Evolutionary conservation across 495 filamentous ascomycete species (phyloP).

Genomic region (Penicillium lividum): DNA sequence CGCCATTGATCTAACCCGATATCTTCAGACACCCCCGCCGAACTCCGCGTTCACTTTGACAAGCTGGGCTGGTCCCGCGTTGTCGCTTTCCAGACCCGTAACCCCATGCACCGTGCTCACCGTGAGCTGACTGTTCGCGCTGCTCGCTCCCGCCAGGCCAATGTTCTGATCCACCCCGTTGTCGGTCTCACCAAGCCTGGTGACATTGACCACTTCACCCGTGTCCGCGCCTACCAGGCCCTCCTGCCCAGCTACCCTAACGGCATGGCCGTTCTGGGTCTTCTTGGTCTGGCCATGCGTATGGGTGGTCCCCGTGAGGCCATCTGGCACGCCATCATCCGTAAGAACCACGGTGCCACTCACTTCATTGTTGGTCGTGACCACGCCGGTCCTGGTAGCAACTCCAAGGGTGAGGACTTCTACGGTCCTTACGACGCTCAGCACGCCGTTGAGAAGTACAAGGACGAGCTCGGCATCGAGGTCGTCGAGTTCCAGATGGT

Average conservation of each 20-base stretch:
- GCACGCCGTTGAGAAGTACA: slow-evolving; percentile 95
- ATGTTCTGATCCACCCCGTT: slow-evolving; percentile 98
- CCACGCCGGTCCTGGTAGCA: slow-evolving; percentile 95
- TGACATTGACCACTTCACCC: slow-evolving; percentile 99
- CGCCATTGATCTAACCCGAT: neutral
- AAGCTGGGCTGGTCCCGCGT: slow-evolving; percentile 97
- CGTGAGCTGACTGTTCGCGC: slow-evolving; percentile 96
- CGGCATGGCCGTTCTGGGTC: slow-evolving; percentile 96
- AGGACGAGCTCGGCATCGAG: slow-evolving; percentile 93
- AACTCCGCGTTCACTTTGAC: slow-evolving; percentile 94
- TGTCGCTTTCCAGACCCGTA: slow-evolving; percentile 97
- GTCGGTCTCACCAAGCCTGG: slow-evolving; percentile 98
- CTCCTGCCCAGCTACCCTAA: slow-evolving; percentile 97
- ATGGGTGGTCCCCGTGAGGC: slow-evolving; percentile 99
- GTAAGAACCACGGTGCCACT: slow-evolving; percentile 98
- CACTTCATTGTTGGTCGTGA: slow-evolving; percentile 99
- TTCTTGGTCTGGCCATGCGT: slow-evolving; percentile 94
- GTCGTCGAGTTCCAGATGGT: slow-evolving; percentile 99
- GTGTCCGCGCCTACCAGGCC: slow-evolving; percentile 96
- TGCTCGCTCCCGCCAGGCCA: slow-evolving; percentile 90
- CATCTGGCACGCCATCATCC: slow-evolving; percentile 99
- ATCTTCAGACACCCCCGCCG: slow-evolving; percentile 79
- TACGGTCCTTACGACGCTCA: slow-evolving; percentile 99
- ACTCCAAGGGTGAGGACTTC: slow-evolving; percentile 93
- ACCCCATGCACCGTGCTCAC: slow-evolving; percentile 99